phyloP scores from a whole-genome alignment of 1,139 yeast species.

The Spencermartinsiella ligniputridi region DNA sequence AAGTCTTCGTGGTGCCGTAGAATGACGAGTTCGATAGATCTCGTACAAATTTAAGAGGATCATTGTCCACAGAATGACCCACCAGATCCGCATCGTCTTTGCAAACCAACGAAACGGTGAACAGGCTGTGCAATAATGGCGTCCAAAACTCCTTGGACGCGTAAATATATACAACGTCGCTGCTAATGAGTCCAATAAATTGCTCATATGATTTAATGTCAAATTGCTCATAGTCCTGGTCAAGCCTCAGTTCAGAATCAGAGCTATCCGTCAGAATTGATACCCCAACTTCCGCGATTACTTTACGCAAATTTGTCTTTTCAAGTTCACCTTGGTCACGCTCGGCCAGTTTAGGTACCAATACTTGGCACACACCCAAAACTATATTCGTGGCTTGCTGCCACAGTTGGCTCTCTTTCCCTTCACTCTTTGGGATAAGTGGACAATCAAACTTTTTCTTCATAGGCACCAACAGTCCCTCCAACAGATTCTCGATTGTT shows the following conservation, averaged over 20 bases:
- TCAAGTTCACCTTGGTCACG: neutral
- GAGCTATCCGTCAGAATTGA: constrained; percentile 34
- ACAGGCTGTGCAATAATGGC: constrained; percentile 42
- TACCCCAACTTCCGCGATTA: constrained; percentile 42
- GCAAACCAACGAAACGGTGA: constrained; percentile 50
- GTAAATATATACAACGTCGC: constrained; percentile 22
- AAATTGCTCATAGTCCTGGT: constrained; percentile 41
- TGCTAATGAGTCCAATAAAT: constrained; percentile 40
- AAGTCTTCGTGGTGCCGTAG: constrained; percentile 48
- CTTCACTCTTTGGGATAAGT: constrained; percentile 6
- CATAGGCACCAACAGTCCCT: constrained; percentile 18
- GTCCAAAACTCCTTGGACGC: constrained; percentile 34
- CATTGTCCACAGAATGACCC: constrained; percentile 30
- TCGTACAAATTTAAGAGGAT: constrained; percentile 2
- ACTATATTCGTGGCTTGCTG: constrained; percentile 29
- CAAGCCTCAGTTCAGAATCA: neutral
- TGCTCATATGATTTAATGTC: constrained; percentile 46
- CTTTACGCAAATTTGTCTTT: constrained; percentile 34
- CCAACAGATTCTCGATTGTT: constrained; percentile 36
- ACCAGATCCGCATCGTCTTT: constrained; percentile 28
- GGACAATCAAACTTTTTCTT: constrained; percentile 25
- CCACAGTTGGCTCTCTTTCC: constrained; percentile 28
- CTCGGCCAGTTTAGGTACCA: constrained; percentile 6
- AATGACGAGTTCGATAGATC: constrained; percentile 17
- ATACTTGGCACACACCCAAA: constrained; percentile 18